A percentile compares a stretch with the other conserved stretches of the same genome.
phyloP scores from a whole-genome alignment of 83 land plant genomes.

The Picea abies region DNA sequence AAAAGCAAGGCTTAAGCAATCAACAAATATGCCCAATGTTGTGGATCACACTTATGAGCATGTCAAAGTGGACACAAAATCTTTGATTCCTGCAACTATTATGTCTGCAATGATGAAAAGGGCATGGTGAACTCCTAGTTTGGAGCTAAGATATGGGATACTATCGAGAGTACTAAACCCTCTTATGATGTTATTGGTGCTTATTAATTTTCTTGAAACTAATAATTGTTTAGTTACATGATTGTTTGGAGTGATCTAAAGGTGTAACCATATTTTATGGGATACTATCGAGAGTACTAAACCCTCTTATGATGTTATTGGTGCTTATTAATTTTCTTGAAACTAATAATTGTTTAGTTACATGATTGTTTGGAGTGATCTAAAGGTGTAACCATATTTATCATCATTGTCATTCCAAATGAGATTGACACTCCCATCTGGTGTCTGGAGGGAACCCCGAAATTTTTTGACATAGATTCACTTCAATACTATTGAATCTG shows the following conservation, averaged over 20 bases:
- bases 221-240: too few relatives aligned
- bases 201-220: neutral
- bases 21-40: slow-evolving; percentile 4
- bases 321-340: neutral
- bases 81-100: neutral
- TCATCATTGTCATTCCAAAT: too few relatives aligned
- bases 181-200: neutral
- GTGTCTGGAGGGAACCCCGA: too few relatives aligned
- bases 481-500: too few relatives aligned
- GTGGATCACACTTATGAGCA: neutral
- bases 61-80: neutral
- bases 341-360: too few relatives aligned
- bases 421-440: too few relatives aligned
- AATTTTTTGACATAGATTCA: too few relatives aligned
- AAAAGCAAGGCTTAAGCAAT: slow-evolving; percentile 50
- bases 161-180: neutral
- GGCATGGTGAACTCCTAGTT: neutral
- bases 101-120: neutral
- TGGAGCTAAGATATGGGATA: slow-evolving; percentile 7
- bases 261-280: too few relatives aligned
- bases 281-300: neutral
- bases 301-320: neutral
- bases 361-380: too few relatives aligned
- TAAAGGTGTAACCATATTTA: too few relatives aligned
- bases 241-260: too few relatives aligned